These are phyloP conservation scores for Neonectria faginata DNA, from an alignment of 2,329 filamentous ascomycete species.

Conservation along the genomic window DNA sequence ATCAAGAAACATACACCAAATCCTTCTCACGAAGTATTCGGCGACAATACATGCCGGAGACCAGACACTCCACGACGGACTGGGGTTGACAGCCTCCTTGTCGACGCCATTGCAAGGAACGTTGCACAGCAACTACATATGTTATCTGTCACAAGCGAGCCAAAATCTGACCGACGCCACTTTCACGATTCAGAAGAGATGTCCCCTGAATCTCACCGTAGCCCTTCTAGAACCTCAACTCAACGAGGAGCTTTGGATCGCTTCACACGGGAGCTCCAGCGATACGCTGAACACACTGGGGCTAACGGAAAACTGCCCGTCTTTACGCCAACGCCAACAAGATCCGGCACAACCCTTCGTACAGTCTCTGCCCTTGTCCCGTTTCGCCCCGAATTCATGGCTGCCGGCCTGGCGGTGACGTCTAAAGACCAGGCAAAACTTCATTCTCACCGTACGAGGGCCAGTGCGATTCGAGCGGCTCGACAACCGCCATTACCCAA, in stretches of 20 bases:
- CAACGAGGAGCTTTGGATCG: conserved; percentile 56
- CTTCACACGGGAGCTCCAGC: conserved; percentile 48
- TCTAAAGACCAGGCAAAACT: conserved; percentile 58
- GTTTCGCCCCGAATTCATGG: conserved; percentile 64
- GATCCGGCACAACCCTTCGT: conserved; percentile 58
- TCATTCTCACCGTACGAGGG: conserved; percentile 15
- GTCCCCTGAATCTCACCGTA: conserved; percentile 19
- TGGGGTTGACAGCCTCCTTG: conserved; percentile 54
- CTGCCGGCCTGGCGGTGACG: conserved; percentile 67
- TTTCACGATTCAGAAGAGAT: conserved; percentile 3
- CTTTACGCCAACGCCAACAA: conserved; percentile 55
- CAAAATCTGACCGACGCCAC: neutral
- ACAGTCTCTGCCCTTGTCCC: conserved; percentile 66
- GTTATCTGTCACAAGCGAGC: conserved; percentile 46
- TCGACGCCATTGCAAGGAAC: conserved; percentile 59
- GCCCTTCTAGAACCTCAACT: conserved; percentile 57
- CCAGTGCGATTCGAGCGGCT: conserved; percentile 25
- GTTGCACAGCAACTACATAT: conserved; percentile 60
- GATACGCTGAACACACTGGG: conserved; percentile 50
- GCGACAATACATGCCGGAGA: conserved; percentile 30
- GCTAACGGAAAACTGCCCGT: conserved; percentile 53
- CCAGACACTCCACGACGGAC: conserved; percentile 44
- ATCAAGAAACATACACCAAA: neutral
- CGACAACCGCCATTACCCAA: conserved; percentile 18
- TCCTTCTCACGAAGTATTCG: conserved; percentile 20